Evolutionary conservation across 106 monocot species (phyloP), one percentile per base, ranked within the genome.

Genomic region (Platanthera guangdongensis): DNA sequence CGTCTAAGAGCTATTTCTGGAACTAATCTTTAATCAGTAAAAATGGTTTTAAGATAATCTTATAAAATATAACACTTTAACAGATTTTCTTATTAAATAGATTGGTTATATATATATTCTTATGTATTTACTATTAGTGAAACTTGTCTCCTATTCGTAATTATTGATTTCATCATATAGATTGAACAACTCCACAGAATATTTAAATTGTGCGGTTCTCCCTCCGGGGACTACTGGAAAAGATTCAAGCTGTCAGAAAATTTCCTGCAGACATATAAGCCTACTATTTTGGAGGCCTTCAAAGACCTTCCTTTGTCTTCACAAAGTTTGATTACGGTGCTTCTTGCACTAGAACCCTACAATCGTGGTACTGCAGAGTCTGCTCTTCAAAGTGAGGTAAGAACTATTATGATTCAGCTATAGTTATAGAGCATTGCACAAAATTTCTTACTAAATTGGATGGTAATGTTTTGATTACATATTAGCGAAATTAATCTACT

Each of bases 121-220:
- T 65, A 3, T 65, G 30, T 25, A 25, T 3, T 0, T 48, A 1
- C 12, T 67, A 28, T 48, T 47, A 47, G 47, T 48, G 47, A 70
- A 70, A 47, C 16, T 16, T 47, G n/a, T n/a, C 5, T 2, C 5
- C n/a, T 5, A 70, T 7, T 70, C 47, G 25, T 70, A 47, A 48
- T 47, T 70, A 8, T 9, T 50, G 11, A 9, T 50, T 69, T 47
- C 52, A 8, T 47, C n/a, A 63, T 85, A 57, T 78, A 78, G 78
- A 72, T 82, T 74, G 85, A 86, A 65, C 85, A 86, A 73, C 82
- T 86, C 3, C 76, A 79, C 52, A 79, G 67, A 70, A 82, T 86
- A 55, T 86, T 82, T 82, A 86, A 76, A 79, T 73, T 86, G 9
- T 86, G 85, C 80, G 85, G 85, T 73, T 78, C 85, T 18, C 82